Conservation (phyloP, 2,329 filamentous ascomycete species). For the Fusarium caatingaense region DNA sequence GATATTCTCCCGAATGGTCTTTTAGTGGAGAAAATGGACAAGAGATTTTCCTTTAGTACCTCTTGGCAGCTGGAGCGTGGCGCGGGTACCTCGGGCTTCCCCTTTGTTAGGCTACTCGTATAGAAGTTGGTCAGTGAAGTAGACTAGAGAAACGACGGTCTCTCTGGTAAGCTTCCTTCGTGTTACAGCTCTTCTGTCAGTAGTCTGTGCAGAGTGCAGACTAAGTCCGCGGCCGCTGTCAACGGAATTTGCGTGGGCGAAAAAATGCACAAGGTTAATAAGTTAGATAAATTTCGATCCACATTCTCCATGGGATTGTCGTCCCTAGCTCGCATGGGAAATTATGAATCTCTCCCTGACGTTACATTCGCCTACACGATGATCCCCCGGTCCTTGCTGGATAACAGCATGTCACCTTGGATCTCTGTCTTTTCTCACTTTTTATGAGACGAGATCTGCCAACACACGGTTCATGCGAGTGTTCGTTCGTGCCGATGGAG, state of each 20-base stretch:
- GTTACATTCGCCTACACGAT: background rate
- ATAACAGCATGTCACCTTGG: background rate
- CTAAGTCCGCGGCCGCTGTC: background rate
- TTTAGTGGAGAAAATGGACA: background rate
- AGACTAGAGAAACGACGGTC: background rate
- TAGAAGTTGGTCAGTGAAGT: background rate
- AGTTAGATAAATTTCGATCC: background rate
- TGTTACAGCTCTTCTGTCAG: background rate
- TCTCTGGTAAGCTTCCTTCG: background rate
- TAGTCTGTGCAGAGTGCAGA: background rate
- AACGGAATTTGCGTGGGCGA: slow-evolving; percentile 1
- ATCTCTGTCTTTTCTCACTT: background rate
- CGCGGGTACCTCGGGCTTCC: background rate
- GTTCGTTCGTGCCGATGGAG: background rate
- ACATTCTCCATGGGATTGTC: background rate
- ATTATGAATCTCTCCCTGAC: background rate
- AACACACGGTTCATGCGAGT: background rate
- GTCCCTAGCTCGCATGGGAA: background rate
- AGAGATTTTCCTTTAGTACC: background rate
- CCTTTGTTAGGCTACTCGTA: background rate
- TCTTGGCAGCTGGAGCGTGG: background rate
- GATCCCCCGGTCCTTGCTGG: background rate
- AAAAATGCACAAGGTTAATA: background rate
- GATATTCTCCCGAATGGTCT: background rate
- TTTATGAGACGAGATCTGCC: background rate